Evolutionary conservation across 2,329 filamentous ascomycete genomes (phyloP).

Genomic region (Laburnicola sp.): DNA sequence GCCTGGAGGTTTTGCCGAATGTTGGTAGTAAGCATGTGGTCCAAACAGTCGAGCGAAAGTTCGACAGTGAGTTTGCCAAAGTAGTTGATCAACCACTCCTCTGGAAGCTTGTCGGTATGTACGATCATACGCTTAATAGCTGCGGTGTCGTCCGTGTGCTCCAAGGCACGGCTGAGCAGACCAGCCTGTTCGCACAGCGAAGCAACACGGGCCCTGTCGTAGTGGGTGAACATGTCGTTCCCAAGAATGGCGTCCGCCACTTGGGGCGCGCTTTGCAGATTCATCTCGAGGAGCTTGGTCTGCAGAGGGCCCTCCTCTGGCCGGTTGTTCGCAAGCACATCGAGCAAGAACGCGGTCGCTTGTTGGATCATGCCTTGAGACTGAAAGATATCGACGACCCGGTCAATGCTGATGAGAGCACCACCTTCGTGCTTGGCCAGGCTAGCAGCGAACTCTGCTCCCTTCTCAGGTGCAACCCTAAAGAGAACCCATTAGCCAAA

Average conservation of each 20-base stretch:
- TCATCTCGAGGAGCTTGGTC: conserved; percentile 96
- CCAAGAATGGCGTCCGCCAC: conserved; percentile 97
- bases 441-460: conserved; percentile 88
- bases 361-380: conserved; percentile 97
- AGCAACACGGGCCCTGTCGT: conserved; percentile 87
- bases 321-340: conserved; percentile 91
- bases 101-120: conserved; percentile 82
- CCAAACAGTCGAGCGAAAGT: conserved; percentile 88
- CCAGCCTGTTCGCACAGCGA: conserved; percentile 91
- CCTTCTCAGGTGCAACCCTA: conserved; percentile 70
- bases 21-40: conserved; percentile 95
- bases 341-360: conserved; percentile 95
- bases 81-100: conserved; percentile 89
- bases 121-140: conserved; percentile 88
- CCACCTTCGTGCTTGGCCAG: conserved; percentile 88
- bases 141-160: conserved; percentile 90
- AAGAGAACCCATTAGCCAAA: too few relatives aligned
- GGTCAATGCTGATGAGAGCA: conserved; percentile 86
- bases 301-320: conserved; percentile 92
- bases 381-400: conserved; percentile 96
- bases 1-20: conserved; percentile 96
- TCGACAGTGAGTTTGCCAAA: conserved; percentile 95
- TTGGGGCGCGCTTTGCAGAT: conserved; percentile 91
- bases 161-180: conserved; percentile 70
- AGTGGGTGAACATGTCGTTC: conserved; percentile 98